A percentile compares a stretch with the other conserved stretches of the same genome.
phyloP scores from a whole-genome alignment of 225 moss, liverwort and hornwort species.

The Neckera pumila region DNA sequence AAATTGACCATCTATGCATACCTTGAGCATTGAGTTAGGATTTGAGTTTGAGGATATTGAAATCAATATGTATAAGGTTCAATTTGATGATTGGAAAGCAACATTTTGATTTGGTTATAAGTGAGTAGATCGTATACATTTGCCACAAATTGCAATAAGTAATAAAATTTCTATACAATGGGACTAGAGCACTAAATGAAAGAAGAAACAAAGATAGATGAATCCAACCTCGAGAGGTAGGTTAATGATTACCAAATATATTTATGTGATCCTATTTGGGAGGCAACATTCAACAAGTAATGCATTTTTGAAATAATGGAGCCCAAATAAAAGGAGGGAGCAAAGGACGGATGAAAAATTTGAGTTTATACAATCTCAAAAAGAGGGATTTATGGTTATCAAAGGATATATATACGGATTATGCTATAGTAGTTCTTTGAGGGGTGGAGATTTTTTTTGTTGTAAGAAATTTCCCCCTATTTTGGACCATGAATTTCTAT shows the following conservation, averaged over 20 bases:
- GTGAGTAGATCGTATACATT: background rate
- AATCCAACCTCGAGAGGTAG: background rate
- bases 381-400: accelerated
- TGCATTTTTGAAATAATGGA: background rate
- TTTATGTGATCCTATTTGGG: background rate
- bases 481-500: background rate
- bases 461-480: accelerated
- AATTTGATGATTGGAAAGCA: background rate
- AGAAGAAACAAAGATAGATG: background rate
- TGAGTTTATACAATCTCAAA: background rate
- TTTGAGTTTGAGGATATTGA: background rate
- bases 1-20: background rate
- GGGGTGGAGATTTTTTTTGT: background rate
- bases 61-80: background rate
- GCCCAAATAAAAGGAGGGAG: background rate
- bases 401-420: background rate
- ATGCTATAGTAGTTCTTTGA: background rate
- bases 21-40: background rate
- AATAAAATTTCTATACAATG: background rate
- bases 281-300: background rate
- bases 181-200: accelerated
- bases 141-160: background rate
- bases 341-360: background rate
- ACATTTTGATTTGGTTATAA: background rate
- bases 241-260: background rate